Conservation (phyloP, 2,329 filamentous ascomycete species). For the Cladosporium sp. region DNA sequence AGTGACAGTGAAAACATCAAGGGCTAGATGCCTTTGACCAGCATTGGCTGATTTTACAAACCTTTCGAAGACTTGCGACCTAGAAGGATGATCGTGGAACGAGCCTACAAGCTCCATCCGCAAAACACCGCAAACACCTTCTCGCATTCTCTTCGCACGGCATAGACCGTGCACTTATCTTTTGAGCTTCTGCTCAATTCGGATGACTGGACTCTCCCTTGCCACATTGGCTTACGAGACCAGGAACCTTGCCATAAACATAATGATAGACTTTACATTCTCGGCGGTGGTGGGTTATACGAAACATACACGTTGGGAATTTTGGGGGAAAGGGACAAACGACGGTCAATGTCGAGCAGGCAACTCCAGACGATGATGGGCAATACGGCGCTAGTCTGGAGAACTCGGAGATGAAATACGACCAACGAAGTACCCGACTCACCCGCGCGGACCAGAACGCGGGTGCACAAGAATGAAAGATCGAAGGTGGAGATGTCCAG, state of each 20-base stretch:
- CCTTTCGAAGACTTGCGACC: neutral
- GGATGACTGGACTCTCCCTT: neutral
- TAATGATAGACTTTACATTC: slow-evolving; percentile 3
- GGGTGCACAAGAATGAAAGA: neutral
- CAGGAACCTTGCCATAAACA: neutral
- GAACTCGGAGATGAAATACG: neutral
- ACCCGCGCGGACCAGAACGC: neutral
- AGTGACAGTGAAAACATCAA: slow-evolving; percentile 37
- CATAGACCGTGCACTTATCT: neutral
- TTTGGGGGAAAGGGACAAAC: neutral
- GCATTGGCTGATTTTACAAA: neutral
- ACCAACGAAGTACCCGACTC: neutral
- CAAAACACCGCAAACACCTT: neutral
- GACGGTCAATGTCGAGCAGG: neutral
- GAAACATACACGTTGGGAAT: neutral
- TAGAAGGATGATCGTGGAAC: neutral
- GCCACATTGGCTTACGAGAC: neutral
- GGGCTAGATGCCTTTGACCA: slow-evolving; percentile 10
- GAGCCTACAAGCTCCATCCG: neutral
- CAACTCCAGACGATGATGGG: slow-evolving; percentile 7
- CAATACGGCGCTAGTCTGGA: slow-evolving; percentile 12
- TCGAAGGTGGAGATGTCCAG: neutral
- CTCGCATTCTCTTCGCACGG: neutral
- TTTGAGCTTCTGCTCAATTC: neutral
- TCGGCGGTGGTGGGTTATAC: neutral